phyloP scores from a whole-genome alignment of 2,329 filamentous ascomycete species.

The Curvularia verruculosa region DNA sequence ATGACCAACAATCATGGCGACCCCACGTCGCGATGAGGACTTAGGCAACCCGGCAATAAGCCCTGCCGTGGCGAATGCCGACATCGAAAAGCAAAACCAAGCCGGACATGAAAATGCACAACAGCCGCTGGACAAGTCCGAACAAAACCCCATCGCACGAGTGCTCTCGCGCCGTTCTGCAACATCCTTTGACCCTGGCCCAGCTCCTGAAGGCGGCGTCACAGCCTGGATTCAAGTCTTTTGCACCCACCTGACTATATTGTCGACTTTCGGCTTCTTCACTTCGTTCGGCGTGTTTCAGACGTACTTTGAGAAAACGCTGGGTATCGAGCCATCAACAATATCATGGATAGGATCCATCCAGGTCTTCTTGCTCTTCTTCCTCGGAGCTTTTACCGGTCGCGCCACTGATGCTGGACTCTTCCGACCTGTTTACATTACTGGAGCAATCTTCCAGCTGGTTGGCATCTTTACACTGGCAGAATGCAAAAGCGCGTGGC shows the following conservation, averaged over 20 bases:
- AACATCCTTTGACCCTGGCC: conserved; percentile 35
- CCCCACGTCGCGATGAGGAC: neutral
- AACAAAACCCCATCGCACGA: conserved; percentile 18
- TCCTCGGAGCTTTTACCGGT: conserved; percentile 39
- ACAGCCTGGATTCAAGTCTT: conserved; percentile 62
- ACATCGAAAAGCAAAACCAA: conserved; percentile 20
- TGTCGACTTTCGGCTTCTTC: conserved; percentile 63
- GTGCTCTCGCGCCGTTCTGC: conserved; percentile 33
- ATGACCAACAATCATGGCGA: conserved; percentile 1
- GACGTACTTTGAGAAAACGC: conserved; percentile 57
- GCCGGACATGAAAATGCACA: conserved; percentile 4
- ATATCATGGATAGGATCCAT: conserved; percentile 45
- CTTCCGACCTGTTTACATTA: conserved; percentile 36
- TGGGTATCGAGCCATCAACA: conserved; percentile 41
- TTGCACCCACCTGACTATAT: conserved; percentile 59
- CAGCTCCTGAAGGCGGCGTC: conserved; percentile 56
- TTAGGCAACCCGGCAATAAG: neutral
- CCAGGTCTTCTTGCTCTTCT: conserved; percentile 42
- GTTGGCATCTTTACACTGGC: conserved; percentile 42
- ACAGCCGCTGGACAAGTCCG: neutral
- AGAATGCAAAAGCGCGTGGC: conserved; percentile 38
- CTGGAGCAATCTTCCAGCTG: conserved; percentile 42
- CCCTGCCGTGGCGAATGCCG: neutral
- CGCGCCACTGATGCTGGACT: conserved; percentile 41
- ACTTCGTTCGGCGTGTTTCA: conserved; percentile 65